Evolutionary conservation across 768 basidiomycete species (phyloP).

Genomic region (Crucibulum laeve): DNA sequence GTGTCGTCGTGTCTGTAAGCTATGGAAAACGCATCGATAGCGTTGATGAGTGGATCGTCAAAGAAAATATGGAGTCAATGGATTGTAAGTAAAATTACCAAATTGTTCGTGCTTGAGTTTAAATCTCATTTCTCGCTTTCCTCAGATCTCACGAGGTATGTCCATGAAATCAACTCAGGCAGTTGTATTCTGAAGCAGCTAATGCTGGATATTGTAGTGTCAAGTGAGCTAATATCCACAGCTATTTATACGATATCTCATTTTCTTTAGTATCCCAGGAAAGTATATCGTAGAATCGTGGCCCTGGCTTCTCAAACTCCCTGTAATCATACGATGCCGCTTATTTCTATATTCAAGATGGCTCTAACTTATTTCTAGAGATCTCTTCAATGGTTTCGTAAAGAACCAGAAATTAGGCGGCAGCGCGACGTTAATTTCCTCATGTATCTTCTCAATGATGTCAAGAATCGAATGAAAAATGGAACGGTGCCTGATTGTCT

Average conservation of each 20-base stretch:
- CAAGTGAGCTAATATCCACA: slow-evolving; percentile 19
- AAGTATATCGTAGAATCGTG: slow-evolving; percentile 45
- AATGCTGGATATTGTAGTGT: slow-evolving; percentile 20
- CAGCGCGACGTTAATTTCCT: slow-evolving; percentile 34
- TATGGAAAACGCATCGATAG: slow-evolving; percentile 40
- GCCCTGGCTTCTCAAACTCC: slow-evolving; percentile 42
- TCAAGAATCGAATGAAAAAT: slow-evolving; percentile 33
- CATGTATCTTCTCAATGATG: slow-evolving; percentile 34
- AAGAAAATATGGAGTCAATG: slow-evolving; percentile 38
- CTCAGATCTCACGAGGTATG: slow-evolving; percentile 16
- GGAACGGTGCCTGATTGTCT: slow-evolving; percentile 36
- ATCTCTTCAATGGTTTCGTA: slow-evolving; percentile 39
- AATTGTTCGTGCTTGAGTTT: background rate
- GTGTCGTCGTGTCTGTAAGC: slow-evolving; percentile 37
- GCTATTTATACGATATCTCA: background rate
- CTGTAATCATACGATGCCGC: slow-evolving; percentile 17
- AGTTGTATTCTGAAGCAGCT: too few relatives aligned
- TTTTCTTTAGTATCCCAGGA: slow-evolving; percentile 33
- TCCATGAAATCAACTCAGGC: background rate
- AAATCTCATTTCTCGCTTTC: too few relatives aligned
- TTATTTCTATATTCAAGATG: background rate
- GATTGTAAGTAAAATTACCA: slow-evolving; percentile 26
- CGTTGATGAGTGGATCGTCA: slow-evolving; percentile 42
- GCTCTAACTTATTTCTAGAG: slow-evolving; percentile 15
- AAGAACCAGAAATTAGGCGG: slow-evolving; percentile 30